Evolutionary conservation across 1,284 basidiomycete species (phyloP).

Genomic region (Thelephora terrestris): DNA sequence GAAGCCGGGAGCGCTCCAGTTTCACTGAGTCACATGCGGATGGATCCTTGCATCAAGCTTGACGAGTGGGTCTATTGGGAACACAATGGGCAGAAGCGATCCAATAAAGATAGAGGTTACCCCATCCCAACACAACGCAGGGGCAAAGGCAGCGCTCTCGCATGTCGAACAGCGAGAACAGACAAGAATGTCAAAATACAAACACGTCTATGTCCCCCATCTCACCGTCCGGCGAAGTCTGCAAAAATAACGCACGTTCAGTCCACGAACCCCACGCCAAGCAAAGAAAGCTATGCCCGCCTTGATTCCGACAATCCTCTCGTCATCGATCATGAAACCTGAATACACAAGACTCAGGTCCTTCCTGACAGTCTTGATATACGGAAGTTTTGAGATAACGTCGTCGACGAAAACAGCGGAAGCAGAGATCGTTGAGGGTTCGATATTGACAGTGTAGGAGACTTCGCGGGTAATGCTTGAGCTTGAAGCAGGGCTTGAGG

Average conservation of each 20-base stretch:
- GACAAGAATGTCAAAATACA: constrained; percentile 13
- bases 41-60: too few species aligned
- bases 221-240: constrained; percentile 14
- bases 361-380: constrained; percentile 4
- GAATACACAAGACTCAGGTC: constrained; percentile 9
- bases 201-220: constrained; percentile 20
- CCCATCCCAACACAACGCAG: too few species aligned
- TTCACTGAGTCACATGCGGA: too few species aligned
- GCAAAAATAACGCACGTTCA: constrained; percentile 2
- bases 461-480: background rate
- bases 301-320: constrained; percentile 23
- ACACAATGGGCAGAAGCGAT: too few species aligned
- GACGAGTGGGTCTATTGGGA: too few species aligned
- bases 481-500: too few species aligned
- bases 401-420: constrained; percentile 6
- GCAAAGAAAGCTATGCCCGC: constrained; percentile 12
- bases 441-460: constrained; percentile 1
- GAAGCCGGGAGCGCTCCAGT: too few species aligned
- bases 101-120: too few species aligned
- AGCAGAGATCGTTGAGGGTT: background rate
- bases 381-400: constrained; percentile 11
- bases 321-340: constrained; percentile 24
- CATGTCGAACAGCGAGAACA: background rate
- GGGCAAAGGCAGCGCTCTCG: too few species aligned
- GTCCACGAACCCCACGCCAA: background rate